Evolutionary conservation across 441 rosid species (phyloP), one percentile per base, ranked within the genome.

Genomic region (Flueggea neowawraea): DNA sequence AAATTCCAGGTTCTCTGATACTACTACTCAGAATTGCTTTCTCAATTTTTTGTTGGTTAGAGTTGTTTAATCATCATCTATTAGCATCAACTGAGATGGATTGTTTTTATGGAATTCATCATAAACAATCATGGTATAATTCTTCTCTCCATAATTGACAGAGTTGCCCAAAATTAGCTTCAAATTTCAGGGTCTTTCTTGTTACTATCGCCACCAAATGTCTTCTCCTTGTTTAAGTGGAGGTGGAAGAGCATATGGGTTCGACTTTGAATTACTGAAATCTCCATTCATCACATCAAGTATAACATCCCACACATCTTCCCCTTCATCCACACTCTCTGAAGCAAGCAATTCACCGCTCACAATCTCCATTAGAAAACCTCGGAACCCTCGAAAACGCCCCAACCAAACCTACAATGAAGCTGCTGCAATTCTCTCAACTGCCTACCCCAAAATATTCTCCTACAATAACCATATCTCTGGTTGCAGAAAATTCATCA

Each of bases 351-450:
- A 41, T 15, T 57, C 60, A 11, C 91, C 91, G 0, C 68, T 84
- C 2, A 82, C 87, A 68, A 83, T 90, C 81, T 85, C 95, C 48
- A 87, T 96, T 10, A 70, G 97, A 41, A 94, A 94, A 64, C 77
- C 95, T 16, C 74, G 97, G 32, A 81, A 88, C n/a, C 85, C 82
- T 14, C 62, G 97, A 3, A 94, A 94, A 75, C 78, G 98, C 14
- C 96, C 97, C 7, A 90, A 94, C 65, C 91, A 93, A 72, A 88
- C 82, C 52, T 94, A 90, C 91, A 84, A 85, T 16, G 98, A 94
- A 78, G 98, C 98, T 0, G 97, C 95, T 0, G 89, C 96, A n/a
- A 88, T 94, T 9, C 96, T 94, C 61, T 94, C 96, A 69, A 78
- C 93, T 2, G 97, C 83, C 68, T 90, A 85, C 33, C 98, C 98